Base-by-base conservation (phyloP, 768 basidiomycete species). In the Tylopilus intermedius region DNA sequence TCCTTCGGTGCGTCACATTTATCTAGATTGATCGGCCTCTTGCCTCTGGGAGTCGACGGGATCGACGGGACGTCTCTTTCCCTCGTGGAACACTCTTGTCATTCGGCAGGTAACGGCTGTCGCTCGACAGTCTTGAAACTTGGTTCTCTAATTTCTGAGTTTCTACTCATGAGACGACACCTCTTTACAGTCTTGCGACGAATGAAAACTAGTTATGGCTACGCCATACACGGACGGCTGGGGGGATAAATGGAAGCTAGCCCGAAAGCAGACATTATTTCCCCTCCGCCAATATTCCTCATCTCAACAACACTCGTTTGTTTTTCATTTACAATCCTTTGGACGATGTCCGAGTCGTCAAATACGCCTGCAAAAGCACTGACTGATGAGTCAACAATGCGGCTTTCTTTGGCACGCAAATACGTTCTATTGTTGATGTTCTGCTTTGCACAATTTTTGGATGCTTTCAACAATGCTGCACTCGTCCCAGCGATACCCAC, bases 391-490 rank as follows among this genome's bases (percentile, higher is more conserved):
- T 38, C 24, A 1, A 42, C 53, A 26, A 54, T 51, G 18, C 45
- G 2, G 21, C 54, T 67, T 48, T 70, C 65, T 35, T 52, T 44
- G 45, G 45, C 53, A 33, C 65, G 60, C 50, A 74, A 66, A 60
- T 49, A 45, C 2, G 18, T 65, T 21, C 52, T 78, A 14, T 62
- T 79, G 1, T 27, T 57, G 10, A 52, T 75, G 10, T 70, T 77
- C 35, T 77, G 74, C 55, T 62, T 70, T 18, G 71, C 75, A 13
- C 68, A 74, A 44, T 76, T 75, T 55, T 59, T 77, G 48, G 78
- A 79, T 32, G 60, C 71, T 11, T 73, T 79, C 63, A 74, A 71
- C 57, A 74, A 72, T 53, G 68, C 72, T n/a, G 66, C 73, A 26
- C 63, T 74, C 21, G 70, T 74, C 43, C 62, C 73, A 6, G 73